Base-by-base conservation (phyloP, 108 stramenopile species). In the Pseudonitzschia delicatissima region DNA sequence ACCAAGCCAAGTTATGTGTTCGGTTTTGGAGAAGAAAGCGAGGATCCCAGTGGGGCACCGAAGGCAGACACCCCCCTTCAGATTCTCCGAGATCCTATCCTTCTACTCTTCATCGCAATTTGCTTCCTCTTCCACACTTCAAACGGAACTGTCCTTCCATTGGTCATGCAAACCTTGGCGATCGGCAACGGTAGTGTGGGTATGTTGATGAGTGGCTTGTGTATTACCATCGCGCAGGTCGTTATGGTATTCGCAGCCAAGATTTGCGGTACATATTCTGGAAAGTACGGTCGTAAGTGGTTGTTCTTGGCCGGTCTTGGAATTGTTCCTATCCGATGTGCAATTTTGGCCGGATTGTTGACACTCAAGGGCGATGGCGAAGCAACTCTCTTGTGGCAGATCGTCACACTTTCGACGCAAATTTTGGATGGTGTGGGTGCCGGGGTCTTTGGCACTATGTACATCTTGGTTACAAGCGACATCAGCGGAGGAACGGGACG, bases 391-490 rank as follows among this genome's bases (percentile, higher is more conserved):
- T 66, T 78, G 17, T 71, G 87, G 51, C 68, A 87, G 57, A 57
- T 81, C 23, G 23, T 91, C 57, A 91, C 90, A 59, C 79, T 94
- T 11, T 87, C 90, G 18, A 94, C 93, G 2, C 93, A 94, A 69
- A 67, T 94, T 59, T 57, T 94, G 32, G 93, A 94, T 70, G 93
- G 90, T 40, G 83, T 94, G 8, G 93, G 93, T n/a, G 93, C 93
- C 28, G 93, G 93, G 23, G 72, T 82, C 25, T 94, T 94, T 76
- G 93, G 93, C 0, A 94, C 93, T 15, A 90, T 94, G 88, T 94
- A 94, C 64, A 88, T 94, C 59, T 77, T 94, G 39, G 88, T 94
- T n/a, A 94, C 93, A 1, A 86, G 83, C 51, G 93, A 94, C 64
- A 85, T 94, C 42, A 78, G 81, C 65, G 87, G 85, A 44, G 93